Conservation (phyloP, 208 protist species). For the Trypanosoma lewisi region DNA sequence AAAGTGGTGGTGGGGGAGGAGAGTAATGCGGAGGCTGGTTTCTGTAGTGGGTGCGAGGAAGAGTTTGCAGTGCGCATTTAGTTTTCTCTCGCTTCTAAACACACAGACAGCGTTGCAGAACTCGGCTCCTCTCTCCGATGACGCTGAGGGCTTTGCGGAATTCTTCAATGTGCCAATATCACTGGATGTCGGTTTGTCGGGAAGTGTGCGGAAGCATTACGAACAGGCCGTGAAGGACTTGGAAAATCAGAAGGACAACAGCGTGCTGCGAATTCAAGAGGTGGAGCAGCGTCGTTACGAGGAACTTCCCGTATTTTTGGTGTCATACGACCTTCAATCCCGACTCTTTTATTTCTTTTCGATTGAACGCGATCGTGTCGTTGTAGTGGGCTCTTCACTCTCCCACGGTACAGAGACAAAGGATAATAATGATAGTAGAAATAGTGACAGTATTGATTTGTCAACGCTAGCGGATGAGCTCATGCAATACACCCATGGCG, state of each 20-base stretch:
- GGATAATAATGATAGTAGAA: too few relatives aligned
- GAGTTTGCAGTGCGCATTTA: constrained; percentile 13
- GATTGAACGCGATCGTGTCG: constrained; percentile 33
- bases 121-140: constrained; percentile 21
- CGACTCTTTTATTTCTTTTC: constrained; percentile 43
- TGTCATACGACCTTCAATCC: constrained; percentile 31
- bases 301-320: constrained; percentile 48
- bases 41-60: background rate
- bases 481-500: constrained; percentile 42
- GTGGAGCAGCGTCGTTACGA: constrained; percentile 8
- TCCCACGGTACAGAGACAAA: background rate
- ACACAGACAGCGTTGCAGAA: constrained; percentile 47
- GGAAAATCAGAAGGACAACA: constrained; percentile 25
- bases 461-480: constrained; percentile 65
- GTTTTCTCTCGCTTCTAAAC: constrained; percentile 34
- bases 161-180: constrained; percentile 41
- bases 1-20: background rate
- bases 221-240: constrained; percentile 17
- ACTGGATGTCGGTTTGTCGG: constrained; percentile 11
- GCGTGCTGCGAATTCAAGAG: constrained; percentile 24
- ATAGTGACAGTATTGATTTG: background rate
- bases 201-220: constrained; percentile 36
- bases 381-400: constrained; percentile 27
- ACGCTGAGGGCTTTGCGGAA: constrained; percentile 41
- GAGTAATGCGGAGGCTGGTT: constrained; percentile 3